These are phyloP conservation scores for Polyporus arcularius DNA, from an alignment of 768 basidiomycete genomes.

Conservation along the genomic window DNA sequence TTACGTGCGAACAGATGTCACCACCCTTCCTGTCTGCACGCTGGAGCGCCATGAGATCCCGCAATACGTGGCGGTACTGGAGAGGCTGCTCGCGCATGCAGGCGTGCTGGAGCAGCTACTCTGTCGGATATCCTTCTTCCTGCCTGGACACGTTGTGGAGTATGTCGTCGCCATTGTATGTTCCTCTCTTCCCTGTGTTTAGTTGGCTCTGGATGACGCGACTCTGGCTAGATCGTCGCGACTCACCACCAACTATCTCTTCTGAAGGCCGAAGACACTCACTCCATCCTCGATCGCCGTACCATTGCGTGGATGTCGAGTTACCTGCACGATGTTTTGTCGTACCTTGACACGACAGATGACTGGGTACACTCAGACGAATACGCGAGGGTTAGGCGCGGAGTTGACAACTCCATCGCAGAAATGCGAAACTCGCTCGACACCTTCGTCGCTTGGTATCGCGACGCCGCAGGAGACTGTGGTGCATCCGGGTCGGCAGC, in stretches of 20 bases:
- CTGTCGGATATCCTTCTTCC: not conserved
- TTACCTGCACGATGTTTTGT: not conserved
- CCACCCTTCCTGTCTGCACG: not conserved
- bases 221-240: not conserved
- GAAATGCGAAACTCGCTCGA: not conserved
- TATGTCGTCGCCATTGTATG: constrained; percentile 9
- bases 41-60: not conserved
- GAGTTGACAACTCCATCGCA: not conserved
- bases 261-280: not conserved
- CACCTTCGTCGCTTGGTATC: not conserved
- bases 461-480: not conserved
- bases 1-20: not conserved
- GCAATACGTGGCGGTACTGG: not conserved
- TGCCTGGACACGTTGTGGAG: not conserved
- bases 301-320: not conserved
- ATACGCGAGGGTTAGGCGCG: not conserved
- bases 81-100: not conserved
- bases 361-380: not conserved
- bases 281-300: not conserved
- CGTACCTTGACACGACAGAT: not conserved
- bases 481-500: not conserved
- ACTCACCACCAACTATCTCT: not conserved
- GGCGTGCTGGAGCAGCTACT: constrained; percentile 11
- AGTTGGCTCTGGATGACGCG: not conserved
- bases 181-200: not conserved